Conservation (phyloP, 495 filamentous ascomycete species). For the Penicillium flavigenum region DNA sequence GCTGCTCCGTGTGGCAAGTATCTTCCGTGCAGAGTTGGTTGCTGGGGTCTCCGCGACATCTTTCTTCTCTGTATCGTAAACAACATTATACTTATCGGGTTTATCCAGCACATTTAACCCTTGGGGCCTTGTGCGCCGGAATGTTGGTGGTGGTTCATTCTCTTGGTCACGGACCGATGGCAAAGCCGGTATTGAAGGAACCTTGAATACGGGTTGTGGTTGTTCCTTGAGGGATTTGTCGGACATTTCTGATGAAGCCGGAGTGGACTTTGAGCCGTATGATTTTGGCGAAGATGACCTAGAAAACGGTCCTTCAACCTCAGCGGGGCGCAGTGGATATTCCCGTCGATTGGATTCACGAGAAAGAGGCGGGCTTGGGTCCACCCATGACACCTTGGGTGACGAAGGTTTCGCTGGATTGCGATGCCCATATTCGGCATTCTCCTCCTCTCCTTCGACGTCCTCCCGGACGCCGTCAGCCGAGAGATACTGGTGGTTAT, state of each 20-base stretch:
- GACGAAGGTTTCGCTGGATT: conserved; percentile 38
- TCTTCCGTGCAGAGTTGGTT: conserved; percentile 62
- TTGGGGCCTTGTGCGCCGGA: conserved; percentile 66
- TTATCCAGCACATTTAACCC: conserved; percentile 58
- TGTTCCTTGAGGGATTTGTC: conserved; percentile 45
- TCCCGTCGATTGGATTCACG: conserved; percentile 29
- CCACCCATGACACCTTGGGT: conserved; percentile 49
- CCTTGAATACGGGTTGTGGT: conserved; percentile 63
- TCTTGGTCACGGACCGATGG: conserved; percentile 71
- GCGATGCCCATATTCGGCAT: conserved; percentile 31
- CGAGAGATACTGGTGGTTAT: conserved; percentile 31
- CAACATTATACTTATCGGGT: conserved; percentile 53
- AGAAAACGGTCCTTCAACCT: conserved; percentile 37
- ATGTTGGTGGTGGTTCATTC: conserved; percentile 75
- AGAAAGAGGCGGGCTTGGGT: conserved; percentile 38
- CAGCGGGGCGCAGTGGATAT: conserved; percentile 21
- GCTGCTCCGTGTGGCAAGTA: conserved; percentile 66
- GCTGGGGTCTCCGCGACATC: conserved; percentile 42
- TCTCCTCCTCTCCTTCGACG: conserved; percentile 25
- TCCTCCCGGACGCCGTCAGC: conserved; percentile 33
- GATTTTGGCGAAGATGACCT: conserved; percentile 43
- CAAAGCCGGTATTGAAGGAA: conserved; percentile 59
- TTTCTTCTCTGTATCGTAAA: conserved; percentile 51
- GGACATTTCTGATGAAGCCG: conserved; percentile 41
- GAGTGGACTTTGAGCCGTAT: conserved; percentile 45